These are phyloP conservation scores for Didymella sp. DNA, from an alignment of 2,329 filamentous ascomycete species.

Conservation along the genomic window DNA sequence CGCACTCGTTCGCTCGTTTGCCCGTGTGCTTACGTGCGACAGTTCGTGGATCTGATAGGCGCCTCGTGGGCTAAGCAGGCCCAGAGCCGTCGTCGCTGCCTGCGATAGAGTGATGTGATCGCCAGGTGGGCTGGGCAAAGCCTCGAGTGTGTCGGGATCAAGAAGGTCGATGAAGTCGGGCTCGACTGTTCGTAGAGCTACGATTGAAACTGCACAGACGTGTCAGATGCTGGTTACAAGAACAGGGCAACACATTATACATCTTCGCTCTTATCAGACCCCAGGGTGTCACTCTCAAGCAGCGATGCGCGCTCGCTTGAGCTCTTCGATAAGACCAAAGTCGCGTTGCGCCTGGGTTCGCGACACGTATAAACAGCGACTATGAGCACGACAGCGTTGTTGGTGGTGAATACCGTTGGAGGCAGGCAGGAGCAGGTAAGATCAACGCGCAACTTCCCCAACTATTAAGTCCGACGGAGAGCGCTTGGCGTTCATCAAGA, in stretches of 20 bases:
- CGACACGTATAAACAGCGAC: background rate
- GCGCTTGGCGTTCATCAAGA: slow-evolving; percentile 14
- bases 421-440: slow-evolving; percentile 6
- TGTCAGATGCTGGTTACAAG: slow-evolving; percentile 1
- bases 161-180: background rate
- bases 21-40: background rate
- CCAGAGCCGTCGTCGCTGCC: background rate
- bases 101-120: background rate
- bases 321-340: background rate
- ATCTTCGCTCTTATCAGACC: background rate
- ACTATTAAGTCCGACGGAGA: slow-evolving; percentile 28
- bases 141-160: background rate
- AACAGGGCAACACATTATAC: background rate
- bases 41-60: background rate
- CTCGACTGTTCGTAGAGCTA: background rate
- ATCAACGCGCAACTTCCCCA: slow-evolving; percentile 21
- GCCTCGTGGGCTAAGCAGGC: background rate
- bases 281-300: background rate
- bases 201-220: background rate
- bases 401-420: slow-evolving; percentile 7
- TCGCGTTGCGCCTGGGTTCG: background rate
- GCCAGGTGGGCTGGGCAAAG: background rate
- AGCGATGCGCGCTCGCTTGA: background rate
- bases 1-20: background rate
- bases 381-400: background rate